Evolutionary conservation across 108 stramenopile genomes (phyloP).

Genomic region (Epipyxis sp.): DNA sequence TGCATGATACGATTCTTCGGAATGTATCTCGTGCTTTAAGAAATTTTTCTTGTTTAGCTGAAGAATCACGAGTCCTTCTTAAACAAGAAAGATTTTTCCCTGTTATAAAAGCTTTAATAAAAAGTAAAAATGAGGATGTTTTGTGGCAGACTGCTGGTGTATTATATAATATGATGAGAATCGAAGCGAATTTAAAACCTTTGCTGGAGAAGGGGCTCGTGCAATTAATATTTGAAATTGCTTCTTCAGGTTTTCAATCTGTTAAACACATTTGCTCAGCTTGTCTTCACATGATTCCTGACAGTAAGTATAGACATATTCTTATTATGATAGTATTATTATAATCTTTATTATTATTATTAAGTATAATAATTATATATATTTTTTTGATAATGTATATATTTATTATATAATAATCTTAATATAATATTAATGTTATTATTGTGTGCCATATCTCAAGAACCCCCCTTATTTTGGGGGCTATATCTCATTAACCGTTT

Average conservation of each 20-base stretch:
- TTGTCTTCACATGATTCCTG: conserved; percentile 8
- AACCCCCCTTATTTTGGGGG: no score
- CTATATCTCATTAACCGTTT: no score
- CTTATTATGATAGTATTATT: no score
- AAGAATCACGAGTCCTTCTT: not conserved
- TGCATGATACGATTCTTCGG: not conserved
- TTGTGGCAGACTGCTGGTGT: conserved; percentile 32
- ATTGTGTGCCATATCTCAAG: no score
- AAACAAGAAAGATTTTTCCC: conserved; percentile 26
- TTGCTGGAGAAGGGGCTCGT: not conserved
- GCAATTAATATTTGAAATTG: conserved; percentile 15
- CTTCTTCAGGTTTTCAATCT: not conserved
- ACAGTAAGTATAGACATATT: no score
- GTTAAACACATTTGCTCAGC: conserved; percentile 32
- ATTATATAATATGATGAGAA: conserved; percentile 16
- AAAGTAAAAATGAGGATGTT: conserved; percentile 18
- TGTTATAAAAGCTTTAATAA: not conserved
- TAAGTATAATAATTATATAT: no score
- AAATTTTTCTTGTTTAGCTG: not conserved
- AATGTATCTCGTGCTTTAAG: conserved; percentile 7
- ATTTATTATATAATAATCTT: no score
- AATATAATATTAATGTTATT: no score
- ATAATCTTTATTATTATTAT: no score
- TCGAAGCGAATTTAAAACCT: not conserved
- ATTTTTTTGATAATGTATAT: no score